Conservation (phyloP, 1,284 basidiomycete genomes). For the Flammula alnicola region DNA sequence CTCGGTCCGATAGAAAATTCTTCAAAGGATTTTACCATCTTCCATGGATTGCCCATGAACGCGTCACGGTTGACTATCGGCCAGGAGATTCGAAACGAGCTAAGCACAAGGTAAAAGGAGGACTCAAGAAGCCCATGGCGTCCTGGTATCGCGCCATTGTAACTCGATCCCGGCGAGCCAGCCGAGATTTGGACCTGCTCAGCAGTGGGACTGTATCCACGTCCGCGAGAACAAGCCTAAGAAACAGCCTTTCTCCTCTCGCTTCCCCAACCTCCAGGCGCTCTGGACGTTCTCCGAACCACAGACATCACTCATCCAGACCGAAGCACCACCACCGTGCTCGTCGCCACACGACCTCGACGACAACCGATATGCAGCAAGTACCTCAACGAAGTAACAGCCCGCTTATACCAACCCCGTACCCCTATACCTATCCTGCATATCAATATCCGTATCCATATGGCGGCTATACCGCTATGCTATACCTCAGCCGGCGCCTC, state of each 20-base stretch:
- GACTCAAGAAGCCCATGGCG: conserved; percentile 36
- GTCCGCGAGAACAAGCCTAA: no score
- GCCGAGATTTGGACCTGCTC: conserved; percentile 26
- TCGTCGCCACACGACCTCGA: conserved; percentile 17
- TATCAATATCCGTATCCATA: conserved; percentile 28
- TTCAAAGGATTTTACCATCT: conserved; percentile 41
- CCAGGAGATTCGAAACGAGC: conserved; percentile 33
- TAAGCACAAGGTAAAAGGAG: conserved; percentile 25
- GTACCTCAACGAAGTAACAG: conserved; percentile 19
- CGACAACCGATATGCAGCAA: conserved; percentile 15
- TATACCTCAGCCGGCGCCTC: conserved; percentile 11
- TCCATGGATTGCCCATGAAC: conserved; percentile 43
- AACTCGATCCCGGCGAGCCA: conserved; percentile 25
- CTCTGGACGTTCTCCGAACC: conserved; percentile 21
- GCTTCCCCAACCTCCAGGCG: conserved; percentile 23
- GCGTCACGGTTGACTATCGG: conserved; percentile 44
- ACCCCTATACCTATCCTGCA: conserved; percentile 25
- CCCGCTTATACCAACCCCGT: conserved; percentile 23
- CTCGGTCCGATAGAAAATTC: conserved; percentile 42
- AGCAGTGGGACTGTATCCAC: conserved; percentile 22
- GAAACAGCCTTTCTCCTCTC: conserved; percentile 19
- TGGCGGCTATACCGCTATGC: conserved; percentile 15
- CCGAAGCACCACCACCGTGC: conserved; percentile 14
- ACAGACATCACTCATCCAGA: conserved; percentile 17
- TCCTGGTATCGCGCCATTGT: conserved; percentile 39